Percentiles rank a stretch among this genome's conserved stretches.
These are phyloP conservation scores for Mucor lusitanicus DNA, from an alignment of 371 early-diverging fungal genomes.

Conservation along the genomic window DNA sequence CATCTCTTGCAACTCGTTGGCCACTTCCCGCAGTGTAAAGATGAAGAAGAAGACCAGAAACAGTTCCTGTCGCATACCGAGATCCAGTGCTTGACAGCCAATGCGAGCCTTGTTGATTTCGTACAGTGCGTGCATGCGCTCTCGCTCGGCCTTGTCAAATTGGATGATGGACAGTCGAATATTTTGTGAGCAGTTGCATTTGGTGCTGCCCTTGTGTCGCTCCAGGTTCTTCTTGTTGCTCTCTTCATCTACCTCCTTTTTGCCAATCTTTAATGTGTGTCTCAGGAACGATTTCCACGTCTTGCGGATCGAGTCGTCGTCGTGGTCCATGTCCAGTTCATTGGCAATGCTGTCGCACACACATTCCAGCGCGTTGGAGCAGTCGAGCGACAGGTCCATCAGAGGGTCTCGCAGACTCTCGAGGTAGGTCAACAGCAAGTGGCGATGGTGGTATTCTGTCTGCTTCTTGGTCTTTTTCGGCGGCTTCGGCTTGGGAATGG, in stretches of 20 bases:
- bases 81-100: constrained; percentile 42
- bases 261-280: constrained; percentile 26
- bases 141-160: constrained; percentile 47
- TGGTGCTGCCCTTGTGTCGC: constrained; percentile 15
- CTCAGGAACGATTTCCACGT: constrained; percentile 40
- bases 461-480: constrained; percentile 50
- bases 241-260: constrained; percentile 10
- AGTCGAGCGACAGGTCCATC: constrained; percentile 52
- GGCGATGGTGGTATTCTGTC: constrained; percentile 53
- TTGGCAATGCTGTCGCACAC: constrained; percentile 43
- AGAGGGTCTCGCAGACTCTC: constrained; percentile 59
- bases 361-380: constrained; percentile 49
- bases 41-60: constrained; percentile 68
- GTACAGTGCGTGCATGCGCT: constrained; percentile 45
- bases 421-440: constrained; percentile 56
- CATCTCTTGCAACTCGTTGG: constrained; percentile 55
- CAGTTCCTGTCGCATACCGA: constrained; percentile 60
- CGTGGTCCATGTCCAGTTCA: constrained; percentile 52
- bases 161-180: constrained; percentile 36
- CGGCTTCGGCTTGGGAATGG: constrained; percentile 25
- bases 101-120: constrained; percentile 40
- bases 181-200: constrained; percentile 36
- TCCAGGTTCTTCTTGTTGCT: constrained; percentile 6
- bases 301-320: constrained; percentile 41
- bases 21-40: constrained; percentile 62